Base-by-base conservation (phyloP, 768 basidiomycete genomes). In the Lanmaoa pseudosensibilis region DNA sequence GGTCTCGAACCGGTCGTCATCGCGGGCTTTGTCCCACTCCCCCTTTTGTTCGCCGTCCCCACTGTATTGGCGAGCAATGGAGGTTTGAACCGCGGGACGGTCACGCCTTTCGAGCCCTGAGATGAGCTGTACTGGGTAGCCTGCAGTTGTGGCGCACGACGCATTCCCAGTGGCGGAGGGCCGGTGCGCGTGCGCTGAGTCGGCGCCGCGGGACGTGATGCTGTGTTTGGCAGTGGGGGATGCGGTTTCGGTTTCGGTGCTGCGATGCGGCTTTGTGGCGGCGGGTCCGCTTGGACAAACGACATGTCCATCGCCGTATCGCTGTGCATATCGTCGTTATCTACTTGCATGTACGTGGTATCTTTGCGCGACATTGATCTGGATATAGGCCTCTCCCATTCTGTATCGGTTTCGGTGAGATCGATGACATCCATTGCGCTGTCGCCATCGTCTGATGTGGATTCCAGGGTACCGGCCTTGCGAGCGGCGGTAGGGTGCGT, bases 151-250 rank as follows among this genome's bases (percentile, higher is more conserved):
- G 65, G 37, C 0, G 53, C 50, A 15, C 71, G 65, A 18, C 70
- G 70, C 70, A 71, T 71, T 7, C 70, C 70, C 9, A 71, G 52
- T 3, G 53, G 65, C 4, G 70, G 70, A 27, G 67, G 71, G 9
- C 58, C 67, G 0, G 48, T 33, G 16, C 58, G 60, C 1, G 53
- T 4, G 10, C 58, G 63, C 43, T 64, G 62, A 1, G 53, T 57
- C 18, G 55, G 39, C n/a, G 38, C 49, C 0, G 46, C 27, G 10
- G 50, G 55, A 18, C 36, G 50, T 40, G 53, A 41, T 5, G 6
- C 32, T 4, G 25, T 18, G 19, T 16, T 46, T 15, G 57, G 13
- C 19, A 33, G 57, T 1, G 54, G 32, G 18, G 50, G 56, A 19
- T 40, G 52, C 37, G 47, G 45, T 39, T 51, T 57, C 5, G 46